Percentiles rank a stretch among this genome's conserved stretches.
phyloP scores from a whole-genome alignment of 257 asterid genomes.

The Plectranthus barbatus region DNA sequence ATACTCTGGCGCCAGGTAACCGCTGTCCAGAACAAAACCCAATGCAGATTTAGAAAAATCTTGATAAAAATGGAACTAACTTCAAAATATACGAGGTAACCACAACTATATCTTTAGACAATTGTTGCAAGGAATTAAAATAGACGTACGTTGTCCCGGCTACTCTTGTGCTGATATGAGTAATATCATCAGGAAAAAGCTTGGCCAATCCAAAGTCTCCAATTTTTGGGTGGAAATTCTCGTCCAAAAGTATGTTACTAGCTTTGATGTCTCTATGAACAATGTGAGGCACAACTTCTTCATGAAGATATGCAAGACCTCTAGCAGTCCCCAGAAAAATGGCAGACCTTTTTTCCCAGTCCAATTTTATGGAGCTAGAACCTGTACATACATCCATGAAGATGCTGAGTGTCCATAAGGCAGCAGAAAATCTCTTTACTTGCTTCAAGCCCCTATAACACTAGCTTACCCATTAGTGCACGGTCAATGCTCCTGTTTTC shows the following conservation, averaged over 20 bases:
- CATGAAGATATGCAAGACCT: no score
- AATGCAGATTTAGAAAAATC: conserved; percentile 7
- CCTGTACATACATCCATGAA: conserved; percentile 34
- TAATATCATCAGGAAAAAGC: conserved; percentile 81
- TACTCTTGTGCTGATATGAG: conserved; percentile 86
- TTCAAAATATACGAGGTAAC: no score
- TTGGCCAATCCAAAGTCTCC: conserved; percentile 97
- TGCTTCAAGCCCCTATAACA: conserved; percentile 5
- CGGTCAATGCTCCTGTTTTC: conserved; percentile 76
- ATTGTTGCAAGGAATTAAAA: conserved; percentile 6
- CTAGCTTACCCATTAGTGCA: conserved; percentile 56
- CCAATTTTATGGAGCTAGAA: conserved; percentile 35
- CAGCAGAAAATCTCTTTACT: not conserved
- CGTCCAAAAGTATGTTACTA: no score
- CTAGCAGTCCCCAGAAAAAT: conserved; percentile 71
- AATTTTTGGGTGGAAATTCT: conserved; percentile 66
- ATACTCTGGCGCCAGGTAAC: conserved; percentile 96
- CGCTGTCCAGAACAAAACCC: conserved; percentile 47
- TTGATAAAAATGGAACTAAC: not conserved
- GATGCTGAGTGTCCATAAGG: conserved; percentile 9
- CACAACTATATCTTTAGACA: not conserved
- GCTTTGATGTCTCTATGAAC: no score
- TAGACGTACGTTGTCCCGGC: conserved; percentile 84
- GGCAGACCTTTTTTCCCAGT: conserved; percentile 63
- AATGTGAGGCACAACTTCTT: conserved; percentile 68